Conservation (phyloP, 1,284 basidiomycete species). For the Laetiporus sulphureus region DNA sequence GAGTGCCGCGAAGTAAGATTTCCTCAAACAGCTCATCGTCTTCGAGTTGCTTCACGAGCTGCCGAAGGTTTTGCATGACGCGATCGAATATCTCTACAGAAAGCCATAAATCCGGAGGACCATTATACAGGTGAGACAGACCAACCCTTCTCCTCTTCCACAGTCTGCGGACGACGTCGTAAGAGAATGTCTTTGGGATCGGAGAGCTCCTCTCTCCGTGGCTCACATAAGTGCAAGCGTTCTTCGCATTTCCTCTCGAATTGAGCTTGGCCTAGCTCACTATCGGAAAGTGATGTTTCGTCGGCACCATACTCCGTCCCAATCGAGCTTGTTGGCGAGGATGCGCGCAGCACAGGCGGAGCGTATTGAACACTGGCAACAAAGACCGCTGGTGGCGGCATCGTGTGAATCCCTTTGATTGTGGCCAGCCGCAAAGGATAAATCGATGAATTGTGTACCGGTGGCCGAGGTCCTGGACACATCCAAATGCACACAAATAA, state of each 20-base stretch:
- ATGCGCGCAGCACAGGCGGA: constrained; percentile 55
- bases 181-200: constrained; percentile 31
- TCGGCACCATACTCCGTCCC: constrained; percentile 60
- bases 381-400: no score
- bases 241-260: constrained; percentile 51
- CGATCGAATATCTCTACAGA: constrained; percentile 33
- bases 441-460: no score
- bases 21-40: constrained; percentile 63
- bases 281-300: constrained; percentile 51
- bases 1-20: constrained; percentile 48
- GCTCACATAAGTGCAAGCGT: constrained; percentile 34
- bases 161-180: constrained; percentile 14
- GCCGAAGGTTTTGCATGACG: constrained; percentile 46
- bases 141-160: constrained; percentile 38
- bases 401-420: no score
- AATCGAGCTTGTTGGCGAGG: constrained; percentile 67
- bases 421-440: no score
- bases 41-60: constrained; percentile 46
- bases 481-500: constrained; percentile 3
- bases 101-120: background rate
- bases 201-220: constrained; percentile 37
- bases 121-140: constrained; percentile 5
- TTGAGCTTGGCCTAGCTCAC: constrained; percentile 39
- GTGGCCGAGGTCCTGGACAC: no score
- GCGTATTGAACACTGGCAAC: constrained; percentile 42